Percentiles rank a stretch among this genome's conserved stretches.
These are phyloP conservation scores for Microbotryomycetes sp. DNA, from an alignment of 1,284 basidiomycete genomes.

Conservation along the genomic window DNA sequence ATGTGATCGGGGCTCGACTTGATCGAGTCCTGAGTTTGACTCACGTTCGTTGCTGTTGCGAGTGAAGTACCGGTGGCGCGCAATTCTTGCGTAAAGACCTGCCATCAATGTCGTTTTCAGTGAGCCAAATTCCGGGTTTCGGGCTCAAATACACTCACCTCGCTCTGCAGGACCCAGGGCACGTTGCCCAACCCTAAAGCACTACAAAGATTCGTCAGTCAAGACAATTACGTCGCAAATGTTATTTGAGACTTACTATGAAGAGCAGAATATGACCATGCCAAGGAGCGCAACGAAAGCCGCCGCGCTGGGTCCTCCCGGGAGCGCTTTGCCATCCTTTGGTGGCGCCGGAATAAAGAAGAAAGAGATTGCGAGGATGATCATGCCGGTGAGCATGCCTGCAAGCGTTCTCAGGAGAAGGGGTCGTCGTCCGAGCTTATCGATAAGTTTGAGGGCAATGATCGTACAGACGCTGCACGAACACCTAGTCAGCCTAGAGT, in stretches of 20 bases:
- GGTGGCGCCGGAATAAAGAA: slow-evolving; percentile 57
- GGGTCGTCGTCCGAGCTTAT: slow-evolving; percentile 62
- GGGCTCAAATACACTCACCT: slow-evolving; percentile 2
- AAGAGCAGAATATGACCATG: slow-evolving; percentile 58
- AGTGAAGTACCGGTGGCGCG: slow-evolving; percentile 13
- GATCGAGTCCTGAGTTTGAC: background rate
- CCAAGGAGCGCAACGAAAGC: slow-evolving; percentile 60
- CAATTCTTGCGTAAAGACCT: slow-evolving; percentile 7
- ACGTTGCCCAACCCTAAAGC: slow-evolving; percentile 63
- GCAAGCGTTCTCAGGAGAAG: slow-evolving; percentile 73
- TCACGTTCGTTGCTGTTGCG: background rate
- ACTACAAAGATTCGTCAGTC: slow-evolving; percentile 64
- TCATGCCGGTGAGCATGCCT: slow-evolving; percentile 65
- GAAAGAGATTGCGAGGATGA: slow-evolving; percentile 64
- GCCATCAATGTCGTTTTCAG: no score
- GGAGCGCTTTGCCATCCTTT: slow-evolving; percentile 46
- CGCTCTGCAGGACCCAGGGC: slow-evolving; percentile 51
- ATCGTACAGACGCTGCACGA: slow-evolving; percentile 15
- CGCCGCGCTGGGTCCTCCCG: slow-evolving; percentile 39
- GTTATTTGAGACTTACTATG: no score
- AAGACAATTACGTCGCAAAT: no score
- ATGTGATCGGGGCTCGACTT: background rate
- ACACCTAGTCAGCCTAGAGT: slow-evolving; percentile 55
- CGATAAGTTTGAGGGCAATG: slow-evolving; percentile 63
- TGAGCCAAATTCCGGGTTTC: background rate